Conservation (phyloP, 306 rosid genomes). For the Rosa chinensis region DNA sequence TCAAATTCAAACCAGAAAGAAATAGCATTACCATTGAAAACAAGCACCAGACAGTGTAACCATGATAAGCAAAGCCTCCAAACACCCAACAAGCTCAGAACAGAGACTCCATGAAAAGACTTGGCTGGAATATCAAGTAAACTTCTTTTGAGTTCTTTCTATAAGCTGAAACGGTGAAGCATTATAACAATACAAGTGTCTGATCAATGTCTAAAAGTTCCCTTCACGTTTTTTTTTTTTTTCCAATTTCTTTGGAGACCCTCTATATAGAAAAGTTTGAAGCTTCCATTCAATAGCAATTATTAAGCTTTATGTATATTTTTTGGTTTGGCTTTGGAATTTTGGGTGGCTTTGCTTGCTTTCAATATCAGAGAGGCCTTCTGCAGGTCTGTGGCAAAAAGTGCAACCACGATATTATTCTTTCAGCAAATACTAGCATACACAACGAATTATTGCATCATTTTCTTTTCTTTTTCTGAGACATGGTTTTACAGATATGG, state of each 20-base stretch:
- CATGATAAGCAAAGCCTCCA: conserved; percentile 14
- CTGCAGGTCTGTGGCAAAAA: conserved; percentile 50
- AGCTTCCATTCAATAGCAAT: neutral
- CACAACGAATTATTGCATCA: neutral
- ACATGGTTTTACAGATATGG: neutral
- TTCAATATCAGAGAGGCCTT: neutral
- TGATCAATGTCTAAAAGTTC: neutral
- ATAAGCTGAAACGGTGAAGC: neutral
- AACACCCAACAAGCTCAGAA: conserved; percentile 11
- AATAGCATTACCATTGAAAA: conserved; percentile 23
- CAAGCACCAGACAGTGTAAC: conserved; percentile 14
- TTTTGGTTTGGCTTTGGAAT: neutral
- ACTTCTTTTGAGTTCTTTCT: neutral
- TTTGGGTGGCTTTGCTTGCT: neutral
- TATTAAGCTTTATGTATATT: neutral
- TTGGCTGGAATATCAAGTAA: neutral
- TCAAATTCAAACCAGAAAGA: neutral
- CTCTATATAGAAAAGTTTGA: neutral
- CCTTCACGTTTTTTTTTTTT: neutral
- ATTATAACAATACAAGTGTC: neutral
- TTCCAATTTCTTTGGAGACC: neutral
- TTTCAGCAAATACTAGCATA: neutral
- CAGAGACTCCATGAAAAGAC: neutral
- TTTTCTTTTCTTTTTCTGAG: neutral
- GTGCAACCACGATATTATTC: conserved; percentile 45